phyloP scores from a whole-genome alignment of 768 basidiomycete species.

The Pleurotus citrinopileatus region DNA sequence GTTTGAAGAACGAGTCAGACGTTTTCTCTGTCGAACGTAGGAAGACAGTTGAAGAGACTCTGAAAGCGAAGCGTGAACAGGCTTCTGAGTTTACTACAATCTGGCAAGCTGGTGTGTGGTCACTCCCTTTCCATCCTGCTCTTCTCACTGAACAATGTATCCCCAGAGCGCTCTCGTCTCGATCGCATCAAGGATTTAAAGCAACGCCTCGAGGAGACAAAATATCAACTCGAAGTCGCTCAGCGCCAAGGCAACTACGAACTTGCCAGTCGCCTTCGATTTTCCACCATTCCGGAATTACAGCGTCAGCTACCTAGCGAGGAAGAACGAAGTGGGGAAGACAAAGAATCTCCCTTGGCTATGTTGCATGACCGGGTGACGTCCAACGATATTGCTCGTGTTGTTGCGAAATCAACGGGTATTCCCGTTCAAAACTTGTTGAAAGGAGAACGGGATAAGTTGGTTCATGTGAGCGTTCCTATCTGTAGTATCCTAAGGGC shows the following conservation, averaged over 20 bases:
- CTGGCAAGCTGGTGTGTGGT: slow-evolving; percentile 67
- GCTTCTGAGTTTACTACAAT: slow-evolving; percentile 58
- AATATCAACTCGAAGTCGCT: slow-evolving; percentile 82
- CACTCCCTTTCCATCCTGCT: not conserved
- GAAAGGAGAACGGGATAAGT: slow-evolving; percentile 86
- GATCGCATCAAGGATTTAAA: slow-evolving; percentile 72
- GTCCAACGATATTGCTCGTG: slow-evolving; percentile 84
- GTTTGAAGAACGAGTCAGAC: slow-evolving; percentile 85
- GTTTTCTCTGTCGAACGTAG: slow-evolving; percentile 78
- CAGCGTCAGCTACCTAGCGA: slow-evolving; percentile 66
- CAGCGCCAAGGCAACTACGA: slow-evolving; percentile 90
- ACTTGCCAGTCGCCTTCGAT: slow-evolving; percentile 78
- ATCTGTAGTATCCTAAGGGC: not conserved
- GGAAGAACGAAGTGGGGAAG: slow-evolving; percentile 34
- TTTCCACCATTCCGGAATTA: slow-evolving; percentile 80
- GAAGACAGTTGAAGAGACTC: slow-evolving; percentile 59
- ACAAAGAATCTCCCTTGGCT: slow-evolving; percentile 47
- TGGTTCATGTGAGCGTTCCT: slow-evolving; percentile 67
- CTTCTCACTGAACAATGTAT: not conserved
- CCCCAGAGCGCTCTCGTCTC: slow-evolving; percentile 63
- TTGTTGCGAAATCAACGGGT: slow-evolving; percentile 85
- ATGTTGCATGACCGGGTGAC: slow-evolving; percentile 88
- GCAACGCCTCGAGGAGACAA: slow-evolving; percentile 75
- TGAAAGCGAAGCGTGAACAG: slow-evolving; percentile 59
- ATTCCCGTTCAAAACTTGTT: slow-evolving; percentile 88